Base-by-base conservation (phyloP, 2,329 filamentous ascomycete genomes). In the Ascocoryne sarcoides region DNA sequence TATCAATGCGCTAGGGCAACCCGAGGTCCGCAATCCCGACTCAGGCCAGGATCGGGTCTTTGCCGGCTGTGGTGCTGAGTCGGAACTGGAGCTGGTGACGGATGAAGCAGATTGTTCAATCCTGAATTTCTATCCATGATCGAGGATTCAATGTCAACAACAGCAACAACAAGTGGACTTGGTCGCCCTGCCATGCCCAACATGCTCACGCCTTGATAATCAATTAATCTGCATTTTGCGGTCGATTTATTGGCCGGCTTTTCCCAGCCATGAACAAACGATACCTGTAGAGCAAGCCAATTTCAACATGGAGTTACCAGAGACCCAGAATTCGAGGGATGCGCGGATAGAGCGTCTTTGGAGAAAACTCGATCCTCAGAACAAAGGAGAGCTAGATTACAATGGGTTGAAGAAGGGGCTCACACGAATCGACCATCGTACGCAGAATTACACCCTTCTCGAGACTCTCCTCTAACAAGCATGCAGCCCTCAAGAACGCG, bases 371-470 rank as follows among this genome's bases (percentile, higher is more conserved):
- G 88, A 94, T 62, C 81, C 82, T 50, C 75, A 79, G 50, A 72
- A 73, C 44, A 79, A 82, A 54, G 86, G 86, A 44, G 80, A 86
- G 61, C 71, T 98, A 54, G 89, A 96, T 64, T 69, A 93, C 50
- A 79, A 82, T 61, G 88, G 79, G 21, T 68, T 98, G 53, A 83
- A 89, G 65, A 85, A 79, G 65, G 92, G 90, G 3, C 66, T 98
- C 58, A 79, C 72, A 61, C 84, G 80, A 63, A 87, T 96, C 57
- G 89, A 96, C 62, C 92, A 98, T 62, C 92, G 88, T 94, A 66
- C 66, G 80, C 61, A 48, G 43, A 39, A 39, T 40, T 29, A 31
- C 45, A 29, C 36, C 43, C 36, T 39, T 19, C 28, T 21, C 42
- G 31, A 32, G 21, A 19, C 19, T 33, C 32, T 36, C 18, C 31